Percentiles rank a stretch among this genome's conserved stretches.
Conservation (phyloP, 1,139 yeast species). For the Taphrina flavorubra region DNA sequence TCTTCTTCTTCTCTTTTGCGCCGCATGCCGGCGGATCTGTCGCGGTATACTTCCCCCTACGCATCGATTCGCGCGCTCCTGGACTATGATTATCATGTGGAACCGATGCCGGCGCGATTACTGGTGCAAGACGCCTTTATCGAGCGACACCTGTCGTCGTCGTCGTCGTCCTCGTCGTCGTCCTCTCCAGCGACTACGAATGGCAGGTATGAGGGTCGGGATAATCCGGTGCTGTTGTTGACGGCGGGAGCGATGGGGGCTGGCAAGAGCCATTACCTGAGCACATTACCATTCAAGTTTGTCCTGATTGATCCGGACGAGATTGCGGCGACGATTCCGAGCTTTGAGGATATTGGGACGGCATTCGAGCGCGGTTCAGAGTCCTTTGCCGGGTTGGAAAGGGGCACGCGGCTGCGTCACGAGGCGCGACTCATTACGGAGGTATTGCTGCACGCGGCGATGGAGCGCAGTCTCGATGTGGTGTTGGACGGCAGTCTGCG, state of each 20-base stretch:
- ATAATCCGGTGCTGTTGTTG: constrained; percentile 25
- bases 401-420: constrained; percentile 25
- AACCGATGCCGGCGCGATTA: constrained; percentile 13
- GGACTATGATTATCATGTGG: constrained; percentile 28
- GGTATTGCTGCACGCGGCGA: constrained; percentile 25
- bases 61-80: constrained; percentile 16
- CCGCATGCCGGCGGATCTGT: constrained; percentile 2
- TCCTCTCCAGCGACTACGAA: too few relatives aligned
- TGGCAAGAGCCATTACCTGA: constrained; percentile 33
- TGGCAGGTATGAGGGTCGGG: constrained; percentile 1
- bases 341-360: constrained; percentile 16
- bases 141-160: constrained; percentile 5
- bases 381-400: constrained; percentile 8
- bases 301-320: constrained; percentile 39
- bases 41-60: constrained; percentile 22
- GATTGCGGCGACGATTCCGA: constrained; percentile 31
- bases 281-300: constrained; percentile 30
- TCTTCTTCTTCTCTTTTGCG: not conserved
- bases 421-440: constrained; percentile 37
- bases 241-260: constrained; percentile 41
- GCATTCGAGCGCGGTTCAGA: constrained; percentile 12
- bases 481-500: constrained; percentile 35
- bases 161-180: too few relatives aligned
- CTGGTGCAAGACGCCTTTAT: constrained; percentile 32
- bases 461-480: constrained; percentile 25